Conservation (phyloP, 2,329 filamentous ascomycete species). For the Plenodomus lindquistii region DNA sequence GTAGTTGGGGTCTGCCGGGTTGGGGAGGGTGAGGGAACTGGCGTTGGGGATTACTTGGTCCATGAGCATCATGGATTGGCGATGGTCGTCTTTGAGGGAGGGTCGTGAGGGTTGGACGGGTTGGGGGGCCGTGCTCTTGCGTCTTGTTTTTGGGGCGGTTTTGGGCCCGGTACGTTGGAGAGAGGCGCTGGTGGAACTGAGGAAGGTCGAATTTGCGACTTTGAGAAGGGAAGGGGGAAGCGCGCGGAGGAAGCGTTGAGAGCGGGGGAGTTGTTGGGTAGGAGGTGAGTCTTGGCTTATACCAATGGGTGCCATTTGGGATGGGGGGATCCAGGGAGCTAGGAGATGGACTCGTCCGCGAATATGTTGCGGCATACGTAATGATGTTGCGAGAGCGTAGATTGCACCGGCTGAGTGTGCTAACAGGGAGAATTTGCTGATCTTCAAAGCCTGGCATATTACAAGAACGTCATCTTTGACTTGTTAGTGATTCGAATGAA, state of each 20-base stretch:
- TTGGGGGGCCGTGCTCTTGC: constrained; percentile 32
- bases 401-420: constrained; percentile 98
- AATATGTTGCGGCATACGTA: constrained; percentile 95
- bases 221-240: constrained; percentile 89
- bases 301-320: constrained; percentile 51
- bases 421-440: constrained; percentile 93
- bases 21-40: constrained; percentile 36
- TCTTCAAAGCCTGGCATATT: constrained; percentile 88
- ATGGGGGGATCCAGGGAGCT: constrained; percentile 96
- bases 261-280: constrained; percentile 83
- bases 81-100: constrained; percentile 39
- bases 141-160: constrained; percentile 53
- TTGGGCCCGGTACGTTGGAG: constrained; percentile 58
- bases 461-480: constrained; percentile 77
- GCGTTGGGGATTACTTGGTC: constrained; percentile 51
- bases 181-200: constrained; percentile 86
- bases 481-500: constrained; percentile 47
- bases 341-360: constrained; percentile 91
- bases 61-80: constrained; percentile 55
- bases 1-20: constrained; percentile 36
- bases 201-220: constrained; percentile 93
- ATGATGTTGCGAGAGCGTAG: constrained; percentile 90
- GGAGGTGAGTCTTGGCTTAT: constrained; percentile 75
- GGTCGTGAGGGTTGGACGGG: constrained; percentile 19
- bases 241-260: constrained; percentile 86